A percentile compares a stretch with the other conserved stretches of the same genome.
phyloP scores from a whole-genome alignment of 805 yeast genomes.

The Sporopachydermia lactativora region DNA sequence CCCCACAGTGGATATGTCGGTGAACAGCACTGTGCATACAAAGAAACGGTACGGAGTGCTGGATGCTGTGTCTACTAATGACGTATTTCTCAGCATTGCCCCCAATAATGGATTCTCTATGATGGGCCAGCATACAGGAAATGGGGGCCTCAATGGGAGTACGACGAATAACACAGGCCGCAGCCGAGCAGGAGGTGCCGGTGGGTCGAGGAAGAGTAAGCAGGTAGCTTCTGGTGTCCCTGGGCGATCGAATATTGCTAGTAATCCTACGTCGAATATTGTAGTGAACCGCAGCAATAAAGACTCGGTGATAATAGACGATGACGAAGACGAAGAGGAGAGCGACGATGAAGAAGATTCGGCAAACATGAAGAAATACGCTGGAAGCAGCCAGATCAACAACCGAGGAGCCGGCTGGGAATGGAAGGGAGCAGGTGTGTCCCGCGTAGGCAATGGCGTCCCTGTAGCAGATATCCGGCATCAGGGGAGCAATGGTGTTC shows the following conservation, averaged over 20 bases:
- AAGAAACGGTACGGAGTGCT: conserved; percentile 21
- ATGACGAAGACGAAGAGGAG: conserved; percentile 7
- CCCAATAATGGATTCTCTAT: not conserved
- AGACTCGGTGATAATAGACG: conserved; percentile 4
- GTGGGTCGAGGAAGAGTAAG: not conserved
- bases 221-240: not conserved
- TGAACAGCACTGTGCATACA: not conserved
- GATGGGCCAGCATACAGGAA: not conserved
- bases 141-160: not conserved
- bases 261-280: conserved; percentile 1
- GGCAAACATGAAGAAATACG: too few species aligned
- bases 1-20: not conserved
- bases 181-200: not conserved
- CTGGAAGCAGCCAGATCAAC: too few species aligned
- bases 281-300: not conserved
- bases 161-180: not conserved
- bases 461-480: too few species aligned
- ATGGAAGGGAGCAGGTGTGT: too few species aligned
- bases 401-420: too few species aligned
- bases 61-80: conserved; percentile 88
- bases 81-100: conserved; percentile 46
- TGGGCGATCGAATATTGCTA: not conserved
- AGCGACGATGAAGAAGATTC: conserved; percentile 7
- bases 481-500: too few species aligned
- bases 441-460: too few species aligned